Evolutionary conservation across 306 rosid genomes (phyloP).

Genomic region (Albizia julibrissin): DNA sequence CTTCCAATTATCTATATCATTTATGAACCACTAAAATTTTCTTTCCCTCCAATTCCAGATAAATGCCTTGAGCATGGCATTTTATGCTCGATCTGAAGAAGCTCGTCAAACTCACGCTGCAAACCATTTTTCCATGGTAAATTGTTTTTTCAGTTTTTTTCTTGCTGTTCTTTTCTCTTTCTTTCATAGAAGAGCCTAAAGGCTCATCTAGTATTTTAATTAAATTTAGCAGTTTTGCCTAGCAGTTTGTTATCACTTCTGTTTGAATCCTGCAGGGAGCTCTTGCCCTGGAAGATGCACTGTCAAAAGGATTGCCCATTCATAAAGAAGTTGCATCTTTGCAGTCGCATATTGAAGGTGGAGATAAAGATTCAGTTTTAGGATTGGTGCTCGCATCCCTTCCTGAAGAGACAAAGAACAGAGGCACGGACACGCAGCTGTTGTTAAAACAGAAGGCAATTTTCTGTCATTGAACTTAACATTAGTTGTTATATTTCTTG

Average conservation of each 20-base stretch:
- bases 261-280: conserved; percentile 71
- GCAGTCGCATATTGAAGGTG: conserved; percentile 65
- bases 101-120: conserved; percentile 89
- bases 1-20: not conserved
- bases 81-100: conserved; percentile 95
- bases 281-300: conserved; percentile 87
- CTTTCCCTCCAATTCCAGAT: conserved; percentile 57
- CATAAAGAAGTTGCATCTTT: conserved; percentile 74
- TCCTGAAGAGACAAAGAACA: conserved; percentile 74
- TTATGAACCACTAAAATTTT: conserved; percentile 21
- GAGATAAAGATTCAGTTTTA: conserved; percentile 77
- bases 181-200: conserved; percentile 5
- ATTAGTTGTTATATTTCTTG: conserved; percentile 21
- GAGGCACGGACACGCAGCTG: conserved; percentile 77
- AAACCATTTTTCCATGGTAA: conserved; percentile 86
- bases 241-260: conserved; percentile 31
- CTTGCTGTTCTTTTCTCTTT: conserved; percentile 12
- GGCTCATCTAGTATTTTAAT: not conserved
- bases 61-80: conserved; percentile 90
- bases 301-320: conserved; percentile 86
- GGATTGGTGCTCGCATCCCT: conserved; percentile 83
- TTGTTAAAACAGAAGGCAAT: conserved; percentile 79
- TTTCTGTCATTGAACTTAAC: conserved; percentile 2
- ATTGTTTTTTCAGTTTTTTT: not conserved
- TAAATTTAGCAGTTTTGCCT: conserved; percentile 26